A percentile compares a stretch with the other conserved stretches of the same genome.
These are phyloP conservation scores for Zychaea mexicana DNA, from an alignment of 371 early-diverging fungal genomes.

Conservation along the genomic window DNA sequence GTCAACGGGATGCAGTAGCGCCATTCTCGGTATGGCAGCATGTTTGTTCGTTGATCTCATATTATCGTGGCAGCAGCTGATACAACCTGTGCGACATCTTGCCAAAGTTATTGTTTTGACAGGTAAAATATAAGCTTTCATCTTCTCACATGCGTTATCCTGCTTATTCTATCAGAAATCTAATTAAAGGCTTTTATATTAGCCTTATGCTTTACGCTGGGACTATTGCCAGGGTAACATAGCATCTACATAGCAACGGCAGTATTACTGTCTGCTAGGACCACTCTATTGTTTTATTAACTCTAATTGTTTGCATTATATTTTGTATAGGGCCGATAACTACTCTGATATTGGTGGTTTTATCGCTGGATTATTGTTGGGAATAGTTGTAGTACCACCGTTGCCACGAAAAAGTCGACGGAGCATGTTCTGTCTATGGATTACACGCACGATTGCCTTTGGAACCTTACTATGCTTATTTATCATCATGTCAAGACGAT, in stretches of 20 bases:
- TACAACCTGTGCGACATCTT: slow-evolving; percentile 65
- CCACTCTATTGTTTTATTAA: too few species aligned
- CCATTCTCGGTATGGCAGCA: slow-evolving; percentile 71
- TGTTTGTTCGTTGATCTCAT: slow-evolving; percentile 70
- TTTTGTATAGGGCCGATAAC: slow-evolving; percentile 48
- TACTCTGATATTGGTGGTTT: slow-evolving; percentile 71
- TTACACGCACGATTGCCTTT: background rate
- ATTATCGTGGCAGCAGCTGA: slow-evolving; percentile 67
- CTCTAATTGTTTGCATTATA: too few species aligned
- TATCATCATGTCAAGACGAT: background rate
- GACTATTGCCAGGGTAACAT: slow-evolving; percentile 65
- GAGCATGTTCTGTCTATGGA: background rate
- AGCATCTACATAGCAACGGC: slow-evolving; percentile 19
- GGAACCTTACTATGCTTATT: background rate
- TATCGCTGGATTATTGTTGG: slow-evolving; percentile 47
- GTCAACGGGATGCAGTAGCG: slow-evolving; percentile 73
- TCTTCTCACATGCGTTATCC: too few species aligned
- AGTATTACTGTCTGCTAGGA: background rate
- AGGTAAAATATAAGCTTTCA: slow-evolving; percentile 7
- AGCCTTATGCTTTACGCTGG: slow-evolving; percentile 55
- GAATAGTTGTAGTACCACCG: slow-evolving; percentile 45
- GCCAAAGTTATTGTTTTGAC: slow-evolving; percentile 37
- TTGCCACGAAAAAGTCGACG: background rate
- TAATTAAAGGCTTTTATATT: background rate
- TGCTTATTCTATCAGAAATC: background rate